These are phyloP conservation scores for Penicillium flavigenum DNA, from an alignment of 495 filamentous ascomycete genomes.

Conservation along the genomic window DNA sequence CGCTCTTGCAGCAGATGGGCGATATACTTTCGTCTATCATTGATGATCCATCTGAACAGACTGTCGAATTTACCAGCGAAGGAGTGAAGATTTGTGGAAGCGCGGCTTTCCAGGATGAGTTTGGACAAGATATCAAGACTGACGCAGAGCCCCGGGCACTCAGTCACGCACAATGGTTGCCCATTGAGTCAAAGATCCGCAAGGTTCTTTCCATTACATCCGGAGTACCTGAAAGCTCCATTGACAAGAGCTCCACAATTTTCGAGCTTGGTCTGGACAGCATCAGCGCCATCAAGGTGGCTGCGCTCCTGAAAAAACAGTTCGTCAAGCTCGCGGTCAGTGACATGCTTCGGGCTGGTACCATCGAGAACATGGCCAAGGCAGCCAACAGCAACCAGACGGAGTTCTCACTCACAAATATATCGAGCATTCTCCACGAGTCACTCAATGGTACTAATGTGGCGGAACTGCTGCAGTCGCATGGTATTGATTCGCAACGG, in stretches of 20 bases:
- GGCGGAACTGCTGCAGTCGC: constrained; percentile 16
- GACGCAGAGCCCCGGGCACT: not conserved
- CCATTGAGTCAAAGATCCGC: constrained; percentile 53
- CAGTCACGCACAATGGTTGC: constrained; percentile 18
- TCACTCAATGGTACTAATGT: constrained; percentile 24
- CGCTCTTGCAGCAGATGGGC: constrained; percentile 56
- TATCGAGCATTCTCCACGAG: constrained; percentile 17
- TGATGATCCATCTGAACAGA: constrained; percentile 40
- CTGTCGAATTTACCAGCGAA: constrained; percentile 48
- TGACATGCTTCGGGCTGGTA: constrained; percentile 37
- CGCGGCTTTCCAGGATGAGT: constrained; percentile 26
- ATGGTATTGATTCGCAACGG: constrained; percentile 20
- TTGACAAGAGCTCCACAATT: constrained; percentile 64
- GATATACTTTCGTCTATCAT: constrained; percentile 54
- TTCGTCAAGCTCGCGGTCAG: constrained; percentile 33
- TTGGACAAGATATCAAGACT: not conserved
- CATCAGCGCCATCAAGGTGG: constrained; percentile 70
- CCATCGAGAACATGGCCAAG: constrained; percentile 33
- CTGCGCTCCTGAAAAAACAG: constrained; percentile 34
- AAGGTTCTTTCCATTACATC: constrained; percentile 64
- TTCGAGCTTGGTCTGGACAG: constrained; percentile 89
- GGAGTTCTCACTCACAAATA: constrained; percentile 13
- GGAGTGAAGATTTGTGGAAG: constrained; percentile 56
- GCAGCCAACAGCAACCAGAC: constrained; percentile 15
- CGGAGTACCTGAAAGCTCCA: constrained; percentile 56